Evolutionary conservation across 2,329 filamentous ascomycete species (phyloP).

Genomic region (Mycosphaerella arachidis): DNA sequence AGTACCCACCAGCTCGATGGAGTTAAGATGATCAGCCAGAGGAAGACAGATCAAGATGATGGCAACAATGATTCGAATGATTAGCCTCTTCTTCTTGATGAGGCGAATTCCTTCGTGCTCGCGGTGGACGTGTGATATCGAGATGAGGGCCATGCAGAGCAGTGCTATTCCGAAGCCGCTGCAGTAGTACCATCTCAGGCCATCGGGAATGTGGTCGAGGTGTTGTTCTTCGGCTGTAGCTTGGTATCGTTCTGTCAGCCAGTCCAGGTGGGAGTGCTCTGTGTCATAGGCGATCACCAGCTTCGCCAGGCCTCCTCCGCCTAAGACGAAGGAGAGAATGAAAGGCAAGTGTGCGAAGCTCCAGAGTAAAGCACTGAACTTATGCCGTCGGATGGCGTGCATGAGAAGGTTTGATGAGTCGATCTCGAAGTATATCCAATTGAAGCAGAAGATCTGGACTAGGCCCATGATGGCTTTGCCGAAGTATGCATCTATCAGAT

Average conservation of each 20-base stretch:
- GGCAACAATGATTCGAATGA: conserved; percentile 48
- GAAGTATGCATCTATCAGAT: conserved; percentile 48
- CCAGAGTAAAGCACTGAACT: conserved; percentile 48
- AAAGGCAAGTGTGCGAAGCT: conserved; percentile 56
- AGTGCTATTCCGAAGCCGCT: conserved; percentile 56
- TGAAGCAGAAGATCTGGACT: conserved; percentile 33
- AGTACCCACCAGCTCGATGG: conserved; percentile 36
- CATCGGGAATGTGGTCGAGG: conserved; percentile 44
- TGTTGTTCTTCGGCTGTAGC: conserved; percentile 40
- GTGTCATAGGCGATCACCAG: conserved; percentile 58
- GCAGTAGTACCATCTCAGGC: conserved; percentile 61
- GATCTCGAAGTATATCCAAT: conserved; percentile 44
- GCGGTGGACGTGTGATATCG: conserved; percentile 54
- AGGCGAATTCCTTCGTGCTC: conserved; percentile 47
- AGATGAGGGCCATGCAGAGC: conserved; percentile 52
- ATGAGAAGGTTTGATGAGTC: conserved; percentile 53
- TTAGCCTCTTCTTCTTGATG: conserved; percentile 49
- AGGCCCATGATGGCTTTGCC: conserved; percentile 53
- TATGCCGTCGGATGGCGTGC: conserved; percentile 56
- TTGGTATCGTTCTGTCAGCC: conserved; percentile 50
- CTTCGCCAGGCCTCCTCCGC: conserved; percentile 54
- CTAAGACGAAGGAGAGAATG: conserved; percentile 59
- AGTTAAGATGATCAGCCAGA: conserved; percentile 36
- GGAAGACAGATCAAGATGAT: conserved; percentile 55
- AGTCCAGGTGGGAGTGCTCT: conserved; percentile 43